Conservation (phyloP, 805 yeast species). For the Ogataea populi-albae region DNA sequence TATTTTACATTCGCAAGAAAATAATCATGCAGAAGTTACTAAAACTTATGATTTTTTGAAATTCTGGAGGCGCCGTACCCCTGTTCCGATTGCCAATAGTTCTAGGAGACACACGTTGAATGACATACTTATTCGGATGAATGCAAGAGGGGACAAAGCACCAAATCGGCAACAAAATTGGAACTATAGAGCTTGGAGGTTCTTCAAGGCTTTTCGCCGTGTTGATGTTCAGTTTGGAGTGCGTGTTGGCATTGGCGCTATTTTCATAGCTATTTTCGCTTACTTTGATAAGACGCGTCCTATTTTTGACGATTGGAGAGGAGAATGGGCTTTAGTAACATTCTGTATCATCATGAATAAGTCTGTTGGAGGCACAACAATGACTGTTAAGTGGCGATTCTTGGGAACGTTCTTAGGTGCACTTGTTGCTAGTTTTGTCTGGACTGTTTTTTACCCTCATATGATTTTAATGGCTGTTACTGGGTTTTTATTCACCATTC, state of each 20-base stretch:
- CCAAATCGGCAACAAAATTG: constrained; percentile 11
- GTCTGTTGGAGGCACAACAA: constrained; percentile 78
- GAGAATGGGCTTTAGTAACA: constrained; percentile 84
- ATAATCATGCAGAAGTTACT: not conserved
- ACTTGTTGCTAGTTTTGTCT: constrained; percentile 51
- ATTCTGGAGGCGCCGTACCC: constrained; percentile 42
- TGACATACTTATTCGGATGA: constrained; percentile 31
- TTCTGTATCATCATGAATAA: constrained; percentile 82
- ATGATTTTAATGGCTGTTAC: constrained; percentile 47
- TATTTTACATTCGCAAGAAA: constrained; percentile 18
- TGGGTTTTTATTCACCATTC: constrained; percentile 47
- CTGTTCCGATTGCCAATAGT: not conserved
- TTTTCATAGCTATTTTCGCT: constrained; percentile 63
- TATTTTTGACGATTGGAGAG: constrained; percentile 62
- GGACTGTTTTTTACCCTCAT: constrained; percentile 58
- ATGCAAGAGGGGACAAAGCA: constrained; percentile 5
- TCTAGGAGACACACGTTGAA: constrained; percentile 26
- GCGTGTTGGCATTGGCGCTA: constrained; percentile 76
- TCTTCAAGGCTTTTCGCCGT: constrained; percentile 50
- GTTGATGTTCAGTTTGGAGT: constrained; percentile 77
- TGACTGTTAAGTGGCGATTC: constrained; percentile 72
- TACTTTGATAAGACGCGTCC: constrained; percentile 54
- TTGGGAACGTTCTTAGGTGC: constrained; percentile 78
- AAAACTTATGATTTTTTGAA: constrained; percentile 52
- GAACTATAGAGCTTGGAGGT: constrained; percentile 44